Percentiles rank a stretch among this genome's conserved stretches.
Conservation (phyloP, 75 land plant genomes). For the Cryptomeria japonica region DNA sequence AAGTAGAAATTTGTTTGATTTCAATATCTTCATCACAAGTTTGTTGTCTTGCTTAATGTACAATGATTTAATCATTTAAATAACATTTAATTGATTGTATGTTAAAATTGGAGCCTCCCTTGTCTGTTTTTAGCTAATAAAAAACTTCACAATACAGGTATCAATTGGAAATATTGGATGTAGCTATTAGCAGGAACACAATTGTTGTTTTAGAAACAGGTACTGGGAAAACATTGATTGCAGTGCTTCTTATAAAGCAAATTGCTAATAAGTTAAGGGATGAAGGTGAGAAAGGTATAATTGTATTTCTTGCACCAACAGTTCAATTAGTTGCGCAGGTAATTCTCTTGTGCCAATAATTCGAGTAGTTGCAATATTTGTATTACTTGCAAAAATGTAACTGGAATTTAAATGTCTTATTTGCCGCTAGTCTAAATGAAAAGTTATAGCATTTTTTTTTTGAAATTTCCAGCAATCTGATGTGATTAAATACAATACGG, state of each 20-base stretch:
- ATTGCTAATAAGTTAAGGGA: constrained; percentile 38
- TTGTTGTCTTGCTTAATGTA: neutral
- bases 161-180: constrained; percentile 68
- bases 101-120: neutral
- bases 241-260: constrained; percentile 63
- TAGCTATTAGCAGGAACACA: constrained; percentile 65
- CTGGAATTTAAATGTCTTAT: neutral
- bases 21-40: neutral
- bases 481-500: constrained; percentile 39
- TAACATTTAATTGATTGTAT: neutral
- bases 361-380: neutral
- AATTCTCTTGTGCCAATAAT: neutral
- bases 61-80: neutral
- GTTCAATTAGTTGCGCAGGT: constrained; percentile 77
- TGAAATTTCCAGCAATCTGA: constrained; percentile 38
- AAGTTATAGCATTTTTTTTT: neutral
- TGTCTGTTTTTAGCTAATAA: neutral
- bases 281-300: constrained; percentile 46
- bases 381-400: neutral
- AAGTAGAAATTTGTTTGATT: neutral
- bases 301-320: constrained; percentile 80
- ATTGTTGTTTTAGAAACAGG: constrained; percentile 81
- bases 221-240: constrained; percentile 84
- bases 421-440: neutral
- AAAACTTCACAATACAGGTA: constrained; percentile 45